Conservation (phyloP, 768 basidiomycete species). For the Boletus rubropictus region DNA sequence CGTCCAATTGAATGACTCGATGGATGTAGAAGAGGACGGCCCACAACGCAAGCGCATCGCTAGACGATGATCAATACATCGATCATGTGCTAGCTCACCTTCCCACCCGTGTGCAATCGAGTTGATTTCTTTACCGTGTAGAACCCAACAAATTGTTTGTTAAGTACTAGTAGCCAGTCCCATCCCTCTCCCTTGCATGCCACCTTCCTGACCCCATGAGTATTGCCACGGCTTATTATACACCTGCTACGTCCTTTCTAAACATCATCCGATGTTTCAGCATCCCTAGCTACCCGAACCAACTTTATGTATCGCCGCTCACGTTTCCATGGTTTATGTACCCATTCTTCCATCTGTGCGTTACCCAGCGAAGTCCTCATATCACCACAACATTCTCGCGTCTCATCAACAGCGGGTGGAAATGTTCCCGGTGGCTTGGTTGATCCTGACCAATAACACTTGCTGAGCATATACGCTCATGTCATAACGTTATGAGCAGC, state of each 20-base stretch:
- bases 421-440: too few species aligned
- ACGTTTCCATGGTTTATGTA: slow-evolving; percentile 13
- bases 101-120: background rate
- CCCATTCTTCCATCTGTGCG: background rate
- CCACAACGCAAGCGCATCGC: slow-evolving; percentile 72
- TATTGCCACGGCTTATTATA: slow-evolving; percentile 12
- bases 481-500: too few species aligned
- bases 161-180: background rate
- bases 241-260: slow-evolving; percentile 5
- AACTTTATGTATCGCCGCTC: slow-evolving; percentile 12
- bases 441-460: too few species aligned
- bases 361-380: background rate
- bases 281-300: background rate
- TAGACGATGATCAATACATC: slow-evolving; percentile 39
- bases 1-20: slow-evolving; percentile 43
- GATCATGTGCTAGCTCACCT: background rate
- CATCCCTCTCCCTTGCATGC: slow-evolving; percentile 1
- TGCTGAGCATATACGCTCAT: too few species aligned
- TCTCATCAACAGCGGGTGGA: background rate
- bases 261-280: slow-evolving; percentile 3
- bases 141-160: slow-evolving; percentile 9
- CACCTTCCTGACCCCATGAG: slow-evolving; percentile 3
- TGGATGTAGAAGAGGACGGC: slow-evolving; percentile 74
- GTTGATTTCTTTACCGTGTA: slow-evolving; percentile 4
- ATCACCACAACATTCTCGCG: background rate